Evolutionary conservation across 31 red algal species (phyloP), one percentile per base, ranked within the genome.

Genomic region (Asparagopsis taxiformis): DNA sequence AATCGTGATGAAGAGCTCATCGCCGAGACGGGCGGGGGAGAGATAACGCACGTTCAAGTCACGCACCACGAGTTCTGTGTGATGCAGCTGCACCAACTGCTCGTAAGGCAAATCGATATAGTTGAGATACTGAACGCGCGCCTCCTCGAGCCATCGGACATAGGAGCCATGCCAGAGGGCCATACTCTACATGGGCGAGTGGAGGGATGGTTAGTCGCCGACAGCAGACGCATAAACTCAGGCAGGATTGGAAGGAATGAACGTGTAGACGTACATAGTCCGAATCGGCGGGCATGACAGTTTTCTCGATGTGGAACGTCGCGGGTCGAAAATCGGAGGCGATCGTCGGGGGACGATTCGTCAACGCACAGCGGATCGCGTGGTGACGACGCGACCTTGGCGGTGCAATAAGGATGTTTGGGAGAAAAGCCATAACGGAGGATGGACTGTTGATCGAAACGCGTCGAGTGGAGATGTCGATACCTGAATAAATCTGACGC

Each of bases 111-210:
- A 10, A 10, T 5, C 15, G 11, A 49, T 21, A 16, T 62, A 30
- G 13, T 29, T 23, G 17, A 72, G 49, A 20, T 30, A 33, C 15
- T 46, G 24, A 9, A 72, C 68, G 6, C 71, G 71, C 22, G 71
- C 71, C 52, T 59, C 71, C 54, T 75, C 71, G 2, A 75, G 43
- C 15, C 36, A 75, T 22, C 71, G 6, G 2, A 75, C 30, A 55
- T 75, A 75, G 54, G 71, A 19, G 55, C 71, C 71, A 55, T 75
- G 71, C 71, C 71, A 75, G 28, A 75, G 71, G 16, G 71, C 21
- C 31, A 23, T 33, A 19, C 68, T 72, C 50, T 72, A 52, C 55
- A 21, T 8, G 22, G 55, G 55, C 7, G 55, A 15, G 24, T 11
- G 17, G 9, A 8, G 24, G 55, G 22, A 11, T 22, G 55, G 55